These are phyloP conservation scores for Plasmodium fragile DNA, from an alignment of 169 alveolate species.

Conservation along the genomic window DNA sequence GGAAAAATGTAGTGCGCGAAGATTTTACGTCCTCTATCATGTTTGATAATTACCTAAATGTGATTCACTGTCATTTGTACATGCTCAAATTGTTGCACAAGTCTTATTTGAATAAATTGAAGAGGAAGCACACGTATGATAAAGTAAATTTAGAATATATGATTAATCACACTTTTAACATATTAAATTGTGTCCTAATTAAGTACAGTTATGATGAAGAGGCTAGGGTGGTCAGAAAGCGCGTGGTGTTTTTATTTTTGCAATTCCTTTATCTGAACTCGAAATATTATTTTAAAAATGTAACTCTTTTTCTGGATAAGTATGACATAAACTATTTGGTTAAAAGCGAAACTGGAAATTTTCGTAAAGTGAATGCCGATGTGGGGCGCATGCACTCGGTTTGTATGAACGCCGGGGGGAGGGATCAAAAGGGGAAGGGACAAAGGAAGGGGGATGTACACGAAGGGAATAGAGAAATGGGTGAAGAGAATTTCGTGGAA, in stretches of 20 bases:
- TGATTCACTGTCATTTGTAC: conserved; percentile 47
- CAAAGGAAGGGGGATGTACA: background rate
- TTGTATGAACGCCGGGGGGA: background rate
- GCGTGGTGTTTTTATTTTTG: conserved; percentile 36
- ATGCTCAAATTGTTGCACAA: conserved; percentile 59
- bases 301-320: conserved; percentile 29
- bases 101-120: conserved; percentile 24
- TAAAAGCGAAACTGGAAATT: conserved; percentile 9
- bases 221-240: background rate
- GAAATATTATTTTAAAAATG: conserved; percentile 55
- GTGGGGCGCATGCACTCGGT: background rate
- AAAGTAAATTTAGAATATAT: conserved; percentile 29
- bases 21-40: background rate
- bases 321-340: conserved; percentile 56
- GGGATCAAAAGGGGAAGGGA: background rate
- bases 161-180: conserved; percentile 25
- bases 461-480: background rate
- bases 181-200: conserved; percentile 42
- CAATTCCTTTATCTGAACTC: conserved; percentile 53
- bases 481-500: background rate
- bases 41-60: conserved; percentile 5
- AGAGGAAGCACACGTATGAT: conserved; percentile 9
- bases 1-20: background rate
- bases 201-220: conserved; percentile 50
- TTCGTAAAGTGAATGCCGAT: background rate